These are phyloP conservation scores for Puccinia novopanici DNA, from an alignment of 1,284 basidiomycete genomes.

Conservation along the genomic window DNA sequence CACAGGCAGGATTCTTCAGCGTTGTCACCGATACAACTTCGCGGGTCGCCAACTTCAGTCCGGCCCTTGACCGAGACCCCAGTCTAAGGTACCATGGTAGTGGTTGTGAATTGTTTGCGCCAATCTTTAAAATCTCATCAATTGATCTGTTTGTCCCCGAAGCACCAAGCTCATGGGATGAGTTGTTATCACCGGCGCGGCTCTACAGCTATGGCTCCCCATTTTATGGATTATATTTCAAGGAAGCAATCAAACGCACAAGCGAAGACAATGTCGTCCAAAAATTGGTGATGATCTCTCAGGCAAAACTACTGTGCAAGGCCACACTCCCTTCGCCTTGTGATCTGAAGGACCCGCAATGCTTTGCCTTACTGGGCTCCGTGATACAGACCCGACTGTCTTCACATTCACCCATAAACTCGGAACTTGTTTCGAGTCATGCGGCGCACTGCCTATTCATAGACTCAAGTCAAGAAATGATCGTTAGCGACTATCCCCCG, in stretches of 20 bases:
- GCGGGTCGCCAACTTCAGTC: not conserved
- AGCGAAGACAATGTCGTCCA: not conserved
- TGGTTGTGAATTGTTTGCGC: not conserved
- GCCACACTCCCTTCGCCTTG: not conserved
- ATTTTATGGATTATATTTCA: slow-evolving; percentile 17
- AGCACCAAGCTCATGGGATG: not conserved
- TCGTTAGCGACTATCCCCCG: slow-evolving; percentile 23
- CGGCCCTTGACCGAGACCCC: not conserved
- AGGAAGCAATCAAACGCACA: not conserved
- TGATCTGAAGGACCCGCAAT: not conserved
- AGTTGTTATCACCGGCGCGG: slow-evolving; percentile 2
- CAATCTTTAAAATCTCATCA: slow-evolving; percentile 19
- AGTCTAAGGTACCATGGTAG: not conserved
- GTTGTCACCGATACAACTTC: slow-evolving; percentile 10
- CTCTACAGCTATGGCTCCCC: slow-evolving; percentile 20
- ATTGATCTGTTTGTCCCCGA: not conserved
- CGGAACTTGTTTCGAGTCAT: not conserved
- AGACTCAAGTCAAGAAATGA: not conserved
- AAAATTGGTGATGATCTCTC: not conserved
- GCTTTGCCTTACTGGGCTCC: not conserved
- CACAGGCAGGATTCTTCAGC: not conserved
- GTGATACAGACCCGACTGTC: not conserved
- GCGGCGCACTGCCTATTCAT: slow-evolving; percentile 1
- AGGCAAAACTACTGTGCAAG: not conserved
- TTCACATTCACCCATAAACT: not conserved